Evolutionary conservation across 2,329 filamentous ascomycete species (phyloP).

Genomic region (Fusarium neocosmosporiellum): DNA sequence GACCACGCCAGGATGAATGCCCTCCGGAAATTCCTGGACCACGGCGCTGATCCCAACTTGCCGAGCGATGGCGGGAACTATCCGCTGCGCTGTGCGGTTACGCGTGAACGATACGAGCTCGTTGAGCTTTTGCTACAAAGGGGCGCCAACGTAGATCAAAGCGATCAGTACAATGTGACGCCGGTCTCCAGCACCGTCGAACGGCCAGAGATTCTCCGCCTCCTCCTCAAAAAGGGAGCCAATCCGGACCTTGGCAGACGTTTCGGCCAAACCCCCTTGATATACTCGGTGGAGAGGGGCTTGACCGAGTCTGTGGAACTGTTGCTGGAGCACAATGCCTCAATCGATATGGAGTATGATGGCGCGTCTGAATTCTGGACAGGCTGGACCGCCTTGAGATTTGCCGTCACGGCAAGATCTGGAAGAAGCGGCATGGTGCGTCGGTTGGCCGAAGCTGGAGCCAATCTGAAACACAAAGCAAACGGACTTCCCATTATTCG

Average conservation of each 20-base stretch:
- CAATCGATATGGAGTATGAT: not conserved
- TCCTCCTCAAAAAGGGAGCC: not conserved
- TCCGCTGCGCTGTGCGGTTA: not conserved
- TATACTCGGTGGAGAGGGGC: not conserved
- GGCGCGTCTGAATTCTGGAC: not conserved
- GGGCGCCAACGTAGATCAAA: not conserved
- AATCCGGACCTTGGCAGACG: not conserved
- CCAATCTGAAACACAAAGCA: not conserved
- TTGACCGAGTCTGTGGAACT: accelerated
- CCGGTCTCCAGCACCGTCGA: not conserved
- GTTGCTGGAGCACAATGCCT: not conserved
- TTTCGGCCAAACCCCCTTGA: not conserved
- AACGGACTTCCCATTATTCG: not conserved
- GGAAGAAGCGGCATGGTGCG: not conserved
- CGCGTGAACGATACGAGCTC: not conserved
- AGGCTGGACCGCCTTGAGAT: not conserved
- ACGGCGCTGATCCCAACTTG: not conserved
- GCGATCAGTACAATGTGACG: not conserved
- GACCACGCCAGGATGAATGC: not conserved
- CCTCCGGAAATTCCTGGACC: not conserved
- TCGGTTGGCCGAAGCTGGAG: not conserved
- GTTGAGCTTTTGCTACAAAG: not conserved
- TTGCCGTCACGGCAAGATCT: not conserved
- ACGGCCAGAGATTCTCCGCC: not conserved
- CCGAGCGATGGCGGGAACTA: not conserved